Conservation (phyloP, 139 green algal species). For the Microglena sp. region DNA sequence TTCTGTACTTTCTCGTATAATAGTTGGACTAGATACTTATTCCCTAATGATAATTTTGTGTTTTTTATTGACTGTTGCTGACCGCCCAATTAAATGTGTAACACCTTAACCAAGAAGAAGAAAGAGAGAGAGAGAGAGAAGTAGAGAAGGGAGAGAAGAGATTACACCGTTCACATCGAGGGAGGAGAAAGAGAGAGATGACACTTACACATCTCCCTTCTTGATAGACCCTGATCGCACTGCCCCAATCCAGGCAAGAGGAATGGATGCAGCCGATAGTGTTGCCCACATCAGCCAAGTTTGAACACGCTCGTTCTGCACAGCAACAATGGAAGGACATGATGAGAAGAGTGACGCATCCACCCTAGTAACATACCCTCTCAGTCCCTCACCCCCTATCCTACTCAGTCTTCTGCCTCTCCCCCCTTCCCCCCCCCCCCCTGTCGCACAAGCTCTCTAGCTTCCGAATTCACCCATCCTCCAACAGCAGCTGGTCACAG, state of each 20-base stretch:
- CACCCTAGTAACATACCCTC: too few relatives aligned
- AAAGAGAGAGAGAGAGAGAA: too few relatives aligned
- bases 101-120: too few relatives aligned
- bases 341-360: background rate
- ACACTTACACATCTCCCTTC: conserved; percentile 35
- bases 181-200: too few relatives aligned
- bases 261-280: conserved; percentile 91
- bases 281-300: conserved; percentile 85
- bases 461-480: background rate
- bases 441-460: background rate
- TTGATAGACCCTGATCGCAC: conserved; percentile 64
- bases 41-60: too few relatives aligned
- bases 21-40: too few relatives aligned
- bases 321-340: background rate
- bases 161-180: too few relatives aligned
- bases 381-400: background rate
- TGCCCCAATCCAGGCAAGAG: conserved; percentile 88
- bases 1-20: too few relatives aligned
- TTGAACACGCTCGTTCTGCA: conserved; percentile 29
- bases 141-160: too few relatives aligned
- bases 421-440: background rate
- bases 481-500: background rate
- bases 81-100: too few relatives aligned
- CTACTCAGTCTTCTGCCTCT: background rate
- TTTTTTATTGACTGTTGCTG: too few relatives aligned